A percentile compares a stretch with the other conserved stretches of the same genome.
Conservation (phyloP, 2,329 filamentous ascomycete species). For the Sarocladium strictum region DNA sequence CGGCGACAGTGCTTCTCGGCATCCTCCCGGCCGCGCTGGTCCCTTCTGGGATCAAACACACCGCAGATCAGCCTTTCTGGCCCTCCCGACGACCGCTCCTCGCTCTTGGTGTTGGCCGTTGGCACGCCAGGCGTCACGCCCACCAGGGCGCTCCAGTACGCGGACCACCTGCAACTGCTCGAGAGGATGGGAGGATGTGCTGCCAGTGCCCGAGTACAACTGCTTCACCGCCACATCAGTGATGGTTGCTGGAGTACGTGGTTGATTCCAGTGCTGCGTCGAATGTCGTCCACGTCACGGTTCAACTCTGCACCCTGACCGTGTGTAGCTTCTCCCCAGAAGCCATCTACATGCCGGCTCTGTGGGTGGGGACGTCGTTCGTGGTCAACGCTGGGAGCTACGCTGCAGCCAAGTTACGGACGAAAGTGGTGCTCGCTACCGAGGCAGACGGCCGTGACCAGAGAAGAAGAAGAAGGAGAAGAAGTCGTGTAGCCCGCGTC, state of each 20-base stretch:
- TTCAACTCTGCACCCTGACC: slow-evolving; percentile 4
- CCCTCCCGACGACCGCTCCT: slow-evolving; percentile 3
- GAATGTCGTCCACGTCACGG: slow-evolving; percentile 2
- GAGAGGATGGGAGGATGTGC: background rate
- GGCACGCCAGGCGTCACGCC: slow-evolving; percentile 6
- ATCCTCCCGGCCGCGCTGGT: slow-evolving; percentile 7
- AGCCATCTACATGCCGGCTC: slow-evolving; percentile 7
- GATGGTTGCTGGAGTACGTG: background rate
- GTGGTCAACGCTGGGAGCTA: slow-evolving; percentile 8
- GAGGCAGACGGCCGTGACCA: background rate
- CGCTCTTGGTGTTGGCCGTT: background rate
- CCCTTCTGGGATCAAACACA: background rate
- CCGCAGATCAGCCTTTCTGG: slow-evolving; percentile 4
- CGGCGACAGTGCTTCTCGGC: slow-evolving; percentile 4
- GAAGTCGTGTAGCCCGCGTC: background rate
- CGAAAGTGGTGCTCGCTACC: background rate
- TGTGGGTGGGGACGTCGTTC: slow-evolving; percentile 5
- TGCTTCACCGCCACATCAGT: background rate
- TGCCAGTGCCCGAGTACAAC: background rate
- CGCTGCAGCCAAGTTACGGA: background rate
- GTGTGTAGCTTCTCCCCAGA: slow-evolving; percentile 9
- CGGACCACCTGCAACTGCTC: slow-evolving; percentile 4
- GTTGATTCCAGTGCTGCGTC: background rate
- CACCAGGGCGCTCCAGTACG: slow-evolving; percentile 5
- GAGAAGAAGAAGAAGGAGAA: too few relatives aligned